These are phyloP conservation scores for Millerozyma miso DNA, from an alignment of 805 yeast species.

Conservation along the genomic window DNA sequence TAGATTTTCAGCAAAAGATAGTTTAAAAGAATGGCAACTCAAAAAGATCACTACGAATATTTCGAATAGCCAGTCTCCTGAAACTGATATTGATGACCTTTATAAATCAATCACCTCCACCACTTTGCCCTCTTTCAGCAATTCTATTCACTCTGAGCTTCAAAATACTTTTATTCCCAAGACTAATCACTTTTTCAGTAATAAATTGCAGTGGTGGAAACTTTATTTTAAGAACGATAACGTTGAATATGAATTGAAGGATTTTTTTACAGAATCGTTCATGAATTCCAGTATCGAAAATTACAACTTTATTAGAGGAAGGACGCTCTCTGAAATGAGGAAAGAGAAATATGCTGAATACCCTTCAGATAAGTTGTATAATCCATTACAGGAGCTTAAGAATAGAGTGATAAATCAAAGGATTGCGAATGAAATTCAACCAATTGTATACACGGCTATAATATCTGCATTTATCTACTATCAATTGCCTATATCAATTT, in stretches of 20 bases:
- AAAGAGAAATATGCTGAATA: conserved; percentile 21
- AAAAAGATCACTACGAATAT: conserved; percentile 14
- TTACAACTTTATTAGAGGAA: conserved; percentile 36
- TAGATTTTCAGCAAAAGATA: conserved; percentile 22
- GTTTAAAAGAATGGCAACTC: conserved; percentile 20
- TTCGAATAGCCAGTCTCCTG: conserved; percentile 9
- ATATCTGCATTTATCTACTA: conserved; percentile 28
- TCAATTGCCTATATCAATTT: conserved; percentile 33
- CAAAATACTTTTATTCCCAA: conserved; percentile 31
- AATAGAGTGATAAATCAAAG: conserved; percentile 24
- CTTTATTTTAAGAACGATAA: conserved; percentile 39
- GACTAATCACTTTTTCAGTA: conserved; percentile 24
- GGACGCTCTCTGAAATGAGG: conserved; percentile 26
- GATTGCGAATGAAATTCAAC: conserved; percentile 33
- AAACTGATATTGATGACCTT: conserved; percentile 12
- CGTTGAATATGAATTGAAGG: conserved; percentile 40
- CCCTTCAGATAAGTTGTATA: conserved; percentile 8
- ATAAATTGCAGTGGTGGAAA: conserved; percentile 37
- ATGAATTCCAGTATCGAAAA: conserved; percentile 37
- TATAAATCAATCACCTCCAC: conserved; percentile 18
- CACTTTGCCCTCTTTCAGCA: conserved; percentile 25
- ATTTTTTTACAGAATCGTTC: conserved; percentile 29
- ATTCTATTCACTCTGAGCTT: conserved; percentile 31
- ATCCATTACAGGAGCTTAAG: conserved; percentile 30
- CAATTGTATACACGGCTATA: conserved; percentile 27